Evolutionary conservation across 1,284 basidiomycete genomes (phyloP).

Genomic region (Ustilago tritici): DNA sequence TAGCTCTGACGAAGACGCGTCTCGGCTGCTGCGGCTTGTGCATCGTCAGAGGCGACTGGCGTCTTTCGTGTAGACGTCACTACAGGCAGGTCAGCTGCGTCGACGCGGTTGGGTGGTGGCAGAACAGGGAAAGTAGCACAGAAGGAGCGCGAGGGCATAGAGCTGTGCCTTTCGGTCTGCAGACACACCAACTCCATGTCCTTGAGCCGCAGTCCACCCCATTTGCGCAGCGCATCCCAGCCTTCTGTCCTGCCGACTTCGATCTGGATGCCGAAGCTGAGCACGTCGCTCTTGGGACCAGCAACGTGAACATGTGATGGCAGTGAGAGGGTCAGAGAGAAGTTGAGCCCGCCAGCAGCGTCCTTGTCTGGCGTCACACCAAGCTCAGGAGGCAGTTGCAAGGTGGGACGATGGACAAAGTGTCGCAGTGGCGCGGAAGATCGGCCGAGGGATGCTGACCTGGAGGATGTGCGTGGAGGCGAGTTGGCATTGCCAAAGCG

Average conservation of each 20-base stretch:
- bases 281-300: slow-evolving; percentile 55
- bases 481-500: slow-evolving; percentile 42
- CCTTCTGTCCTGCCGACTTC: slow-evolving; percentile 60
- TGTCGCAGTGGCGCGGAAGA: slow-evolving; percentile 62
- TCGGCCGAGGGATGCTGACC: slow-evolving; percentile 21
- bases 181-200: slow-evolving; percentile 68
- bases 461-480: slow-evolving; percentile 49
- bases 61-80: slow-evolving; percentile 21
- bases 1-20: slow-evolving; percentile 53
- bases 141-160: slow-evolving; percentile 66
- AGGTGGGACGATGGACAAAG: slow-evolving; percentile 63
- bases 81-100: slow-evolving; percentile 53
- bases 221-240: slow-evolving; percentile 56
- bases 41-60: background rate
- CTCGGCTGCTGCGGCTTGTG: slow-evolving; percentile 21
- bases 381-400: slow-evolving; percentile 59
- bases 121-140: slow-evolving; percentile 62
- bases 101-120: slow-evolving; percentile 41
- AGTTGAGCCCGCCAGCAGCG: slow-evolving; percentile 53
- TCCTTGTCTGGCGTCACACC: slow-evolving; percentile 48
- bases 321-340: slow-evolving; percentile 64
- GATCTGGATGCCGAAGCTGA: slow-evolving; percentile 68
- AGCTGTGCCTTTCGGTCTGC: slow-evolving; percentile 67
- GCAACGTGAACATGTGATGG: slow-evolving; percentile 65
- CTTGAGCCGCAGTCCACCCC: slow-evolving; percentile 64